A percentile compares a stretch with the other conserved stretches of the same genome.
These are phyloP conservation scores for Bonia amplexicaulis DNA, from an alignment of 176 grass and related monocot species.

Conservation along the genomic window DNA sequence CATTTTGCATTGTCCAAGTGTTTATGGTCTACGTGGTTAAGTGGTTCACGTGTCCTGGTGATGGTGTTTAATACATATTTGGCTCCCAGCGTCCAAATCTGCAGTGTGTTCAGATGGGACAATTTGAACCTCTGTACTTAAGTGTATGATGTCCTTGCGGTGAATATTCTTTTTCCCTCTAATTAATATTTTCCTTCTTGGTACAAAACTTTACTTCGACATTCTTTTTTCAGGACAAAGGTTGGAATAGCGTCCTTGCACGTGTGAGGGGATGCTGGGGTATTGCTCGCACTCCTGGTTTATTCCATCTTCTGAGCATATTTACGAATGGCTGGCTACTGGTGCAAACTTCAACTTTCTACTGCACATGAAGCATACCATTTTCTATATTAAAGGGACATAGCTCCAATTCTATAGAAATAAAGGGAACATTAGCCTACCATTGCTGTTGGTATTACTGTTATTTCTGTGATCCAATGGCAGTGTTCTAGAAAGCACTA, in stretches of 20 bases:
- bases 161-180: not conserved
- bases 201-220: not conserved
- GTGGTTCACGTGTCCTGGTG: not conserved
- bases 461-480: not conserved
- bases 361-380: not conserved
- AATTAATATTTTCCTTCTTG: not conserved
- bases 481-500: not conserved
- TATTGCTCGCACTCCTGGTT: not conserved
- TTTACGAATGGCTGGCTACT: not conserved
- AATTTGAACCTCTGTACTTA: not conserved
- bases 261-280: not conserved
- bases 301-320: not conserved
- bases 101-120: not conserved
- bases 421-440: not conserved
- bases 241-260: not conserved
- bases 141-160: not conserved
- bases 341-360: not conserved
- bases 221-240: conserved; percentile 22
- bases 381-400: not conserved
- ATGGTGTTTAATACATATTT: not conserved
- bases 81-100: not conserved
- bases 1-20: conserved; percentile 28
- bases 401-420: not conserved
- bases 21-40: not conserved
- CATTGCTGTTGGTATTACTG: not conserved